A percentile compares a stretch with the other conserved stretches of the same genome.
phyloP scores from a whole-genome alignment of 1,284 basidiomycete species.

The Neolentinus lepideus region DNA sequence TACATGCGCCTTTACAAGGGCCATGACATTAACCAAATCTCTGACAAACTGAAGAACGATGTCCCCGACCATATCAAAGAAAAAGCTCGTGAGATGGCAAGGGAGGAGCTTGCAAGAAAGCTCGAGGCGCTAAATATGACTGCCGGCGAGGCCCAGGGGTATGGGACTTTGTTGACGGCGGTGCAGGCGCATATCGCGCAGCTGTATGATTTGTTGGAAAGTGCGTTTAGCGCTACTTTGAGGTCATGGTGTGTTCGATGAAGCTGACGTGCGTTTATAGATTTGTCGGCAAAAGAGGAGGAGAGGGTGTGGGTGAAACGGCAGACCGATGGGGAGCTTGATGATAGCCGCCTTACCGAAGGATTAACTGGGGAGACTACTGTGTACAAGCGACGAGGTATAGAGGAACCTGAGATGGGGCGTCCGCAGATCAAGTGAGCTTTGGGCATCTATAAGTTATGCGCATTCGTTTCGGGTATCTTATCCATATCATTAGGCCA shows the following conservation, averaged over 20 bases:
- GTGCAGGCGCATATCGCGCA: slow-evolving; percentile 54
- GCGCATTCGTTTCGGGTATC: not conserved
- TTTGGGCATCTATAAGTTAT: not conserved
- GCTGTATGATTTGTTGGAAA: slow-evolving; percentile 51
- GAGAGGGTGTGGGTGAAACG: slow-evolving; percentile 64
- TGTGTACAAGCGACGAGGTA: slow-evolving; percentile 60
- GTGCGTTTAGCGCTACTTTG: slow-evolving; percentile 24
- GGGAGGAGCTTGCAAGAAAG: slow-evolving; percentile 48
- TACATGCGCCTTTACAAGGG: slow-evolving; percentile 62
- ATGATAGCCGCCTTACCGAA: slow-evolving; percentile 58
- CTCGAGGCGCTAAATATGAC: slow-evolving; percentile 59
- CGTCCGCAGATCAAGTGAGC: slow-evolving; percentile 58
- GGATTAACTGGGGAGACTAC: slow-evolving; percentile 60
- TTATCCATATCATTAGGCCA: slow-evolving; percentile 25
- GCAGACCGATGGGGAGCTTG: slow-evolving; percentile 62
- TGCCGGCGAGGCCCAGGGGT: slow-evolving; percentile 44
- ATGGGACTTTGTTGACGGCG: slow-evolving; percentile 40
- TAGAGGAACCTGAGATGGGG: slow-evolving; percentile 61
- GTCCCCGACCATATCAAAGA: slow-evolving; percentile 56
- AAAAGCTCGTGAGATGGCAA: slow-evolving; percentile 57
- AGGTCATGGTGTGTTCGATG: too few relatives aligned
- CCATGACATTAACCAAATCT: slow-evolving; percentile 55
- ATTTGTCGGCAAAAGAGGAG: slow-evolving; percentile 59
- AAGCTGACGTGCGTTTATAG: slow-evolving; percentile 22
- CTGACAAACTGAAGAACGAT: slow-evolving; percentile 46